Conservation (phyloP, 2,329 filamentous ascomycete species). For the Phoma sp. region DNA sequence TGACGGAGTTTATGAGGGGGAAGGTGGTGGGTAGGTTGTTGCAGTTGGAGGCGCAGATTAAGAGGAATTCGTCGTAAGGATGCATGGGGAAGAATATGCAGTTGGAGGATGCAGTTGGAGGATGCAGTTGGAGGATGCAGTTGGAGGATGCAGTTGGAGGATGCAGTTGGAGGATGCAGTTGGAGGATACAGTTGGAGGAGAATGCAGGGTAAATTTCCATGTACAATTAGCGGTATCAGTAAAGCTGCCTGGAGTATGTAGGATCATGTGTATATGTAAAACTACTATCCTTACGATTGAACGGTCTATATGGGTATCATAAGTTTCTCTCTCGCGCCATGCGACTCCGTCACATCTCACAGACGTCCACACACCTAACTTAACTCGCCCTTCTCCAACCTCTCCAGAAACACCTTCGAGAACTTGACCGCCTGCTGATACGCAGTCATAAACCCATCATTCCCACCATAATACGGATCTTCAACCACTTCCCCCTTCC, state of each 20-base stretch:
- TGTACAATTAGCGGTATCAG: not conserved
- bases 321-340: constrained; percentile 23
- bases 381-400: constrained; percentile 53
- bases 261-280: constrained; percentile 4
- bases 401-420: constrained; percentile 76
- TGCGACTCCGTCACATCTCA: no score
- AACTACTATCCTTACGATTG: not conserved
- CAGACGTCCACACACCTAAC: not conserved
- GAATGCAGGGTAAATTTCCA: no score
- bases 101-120: not conserved
- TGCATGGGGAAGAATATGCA: not conserved
- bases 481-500: constrained; percentile 71
- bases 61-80: constrained; percentile 16
- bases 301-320: constrained; percentile 30
- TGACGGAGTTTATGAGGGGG: constrained; percentile 34
- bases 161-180: constrained; percentile 23
- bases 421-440: constrained; percentile 81
- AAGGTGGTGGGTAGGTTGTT: constrained; percentile 29
- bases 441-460: constrained; percentile 84
- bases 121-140: not conserved
- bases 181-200: no score
- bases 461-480: constrained; percentile 94
- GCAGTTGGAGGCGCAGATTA: constrained; percentile 31
- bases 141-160: not conserved
- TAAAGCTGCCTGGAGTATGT: not conserved